A percentile compares a stretch with the other conserved stretches of the same genome.
Evolutionary conservation across 768 basidiomycete genomes (phyloP).

Genomic region (Xerocomellus dryophilus): DNA sequence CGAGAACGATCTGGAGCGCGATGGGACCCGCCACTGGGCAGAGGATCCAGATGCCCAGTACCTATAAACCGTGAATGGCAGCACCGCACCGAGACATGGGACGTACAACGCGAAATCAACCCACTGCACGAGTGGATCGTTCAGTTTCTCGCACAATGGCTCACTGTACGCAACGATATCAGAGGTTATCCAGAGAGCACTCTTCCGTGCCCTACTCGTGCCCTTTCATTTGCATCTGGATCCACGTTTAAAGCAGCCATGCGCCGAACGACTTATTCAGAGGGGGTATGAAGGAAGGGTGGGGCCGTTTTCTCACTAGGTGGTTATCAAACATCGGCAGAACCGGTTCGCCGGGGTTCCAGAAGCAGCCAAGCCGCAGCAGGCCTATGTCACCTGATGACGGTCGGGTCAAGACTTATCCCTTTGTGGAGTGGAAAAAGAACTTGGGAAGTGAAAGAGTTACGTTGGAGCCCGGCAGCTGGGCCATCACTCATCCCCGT

Average conservation of each 20-base stretch:
- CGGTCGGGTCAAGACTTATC: neutral
- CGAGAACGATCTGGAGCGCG: slow-evolving; percentile 55
- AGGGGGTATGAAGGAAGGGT: neutral
- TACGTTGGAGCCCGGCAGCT: slow-evolving; percentile 1
- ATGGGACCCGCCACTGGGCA: slow-evolving; percentile 62
- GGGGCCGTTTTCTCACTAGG: slow-evolving; percentile 1
- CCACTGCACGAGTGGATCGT: slow-evolving; percentile 41
- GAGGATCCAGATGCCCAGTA: slow-evolving; percentile 51
- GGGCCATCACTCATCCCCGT: slow-evolving; percentile 4
- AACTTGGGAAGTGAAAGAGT: neutral
- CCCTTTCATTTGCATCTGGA: slow-evolving; percentile 9
- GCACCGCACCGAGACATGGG: neutral
- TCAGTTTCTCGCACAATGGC: slow-evolving; percentile 5
- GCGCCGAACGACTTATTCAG: neutral
- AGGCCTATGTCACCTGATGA: slow-evolving; percentile 5
- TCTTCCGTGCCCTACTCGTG: neutral
- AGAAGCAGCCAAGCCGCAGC: neutral
- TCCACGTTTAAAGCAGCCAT: slow-evolving; percentile 9
- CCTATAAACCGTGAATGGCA: slow-evolving; percentile 25
- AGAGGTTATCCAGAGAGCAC: neutral
- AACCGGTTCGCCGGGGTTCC: neutral
- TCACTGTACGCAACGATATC: slow-evolving; percentile 14
- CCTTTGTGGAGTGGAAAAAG: neutral
- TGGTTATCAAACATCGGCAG: slow-evolving; percentile 6
- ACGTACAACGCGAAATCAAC: slow-evolving; percentile 59